A percentile compares a stretch with the other conserved stretches of the same genome.
These are phyloP conservation scores for Periconia sp. DNA, from an alignment of 2,329 filamentous ascomycete species.

Conservation along the genomic window DNA sequence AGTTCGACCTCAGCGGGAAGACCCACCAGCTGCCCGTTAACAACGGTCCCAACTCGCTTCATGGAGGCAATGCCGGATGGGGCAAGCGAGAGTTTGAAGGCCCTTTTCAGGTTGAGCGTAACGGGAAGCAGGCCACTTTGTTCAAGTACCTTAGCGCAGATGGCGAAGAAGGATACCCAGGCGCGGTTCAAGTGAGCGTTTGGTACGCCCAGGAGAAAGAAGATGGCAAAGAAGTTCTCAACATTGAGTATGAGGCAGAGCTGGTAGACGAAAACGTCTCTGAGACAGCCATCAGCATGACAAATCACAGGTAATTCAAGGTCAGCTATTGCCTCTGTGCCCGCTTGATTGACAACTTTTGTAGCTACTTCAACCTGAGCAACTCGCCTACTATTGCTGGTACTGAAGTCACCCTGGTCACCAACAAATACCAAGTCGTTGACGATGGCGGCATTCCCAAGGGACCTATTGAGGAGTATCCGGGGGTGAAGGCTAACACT, in stretches of 20 bases:
- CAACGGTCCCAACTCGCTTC: slow-evolving; percentile 70
- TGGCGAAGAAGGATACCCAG: slow-evolving; percentile 88
- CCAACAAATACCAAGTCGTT: slow-evolving; percentile 70
- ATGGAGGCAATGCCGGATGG: slow-evolving; percentile 68
- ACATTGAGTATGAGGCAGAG: slow-evolving; percentile 87
- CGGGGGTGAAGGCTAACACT: slow-evolving; percentile 65
- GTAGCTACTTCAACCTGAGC: slow-evolving; percentile 69
- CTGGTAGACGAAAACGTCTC: slow-evolving; percentile 72
- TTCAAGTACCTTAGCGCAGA: slow-evolving; percentile 67
- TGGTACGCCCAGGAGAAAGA: slow-evolving; percentile 78
- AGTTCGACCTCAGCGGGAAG: slow-evolving; percentile 72
- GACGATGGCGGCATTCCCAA: slow-evolving; percentile 75
- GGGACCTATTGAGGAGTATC: slow-evolving; percentile 64
- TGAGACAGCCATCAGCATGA: slow-evolving; percentile 92
- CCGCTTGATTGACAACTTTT: neutral
- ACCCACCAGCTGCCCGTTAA: slow-evolving; percentile 73
- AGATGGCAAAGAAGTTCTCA: slow-evolving; percentile 67
- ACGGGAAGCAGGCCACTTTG: slow-evolving; percentile 48
- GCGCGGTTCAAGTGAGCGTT: slow-evolving; percentile 75
- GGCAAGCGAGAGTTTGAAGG: slow-evolving; percentile 77
- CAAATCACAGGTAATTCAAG: slow-evolving; percentile 79
- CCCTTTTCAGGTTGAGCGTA: slow-evolving; percentile 60
- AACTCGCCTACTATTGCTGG: slow-evolving; percentile 61
- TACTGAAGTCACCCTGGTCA: slow-evolving; percentile 61
- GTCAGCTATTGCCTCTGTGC: neutral